Conservation (phyloP, 2,329 filamentous ascomycete genomes). For the Penicillium sp. region DNA sequence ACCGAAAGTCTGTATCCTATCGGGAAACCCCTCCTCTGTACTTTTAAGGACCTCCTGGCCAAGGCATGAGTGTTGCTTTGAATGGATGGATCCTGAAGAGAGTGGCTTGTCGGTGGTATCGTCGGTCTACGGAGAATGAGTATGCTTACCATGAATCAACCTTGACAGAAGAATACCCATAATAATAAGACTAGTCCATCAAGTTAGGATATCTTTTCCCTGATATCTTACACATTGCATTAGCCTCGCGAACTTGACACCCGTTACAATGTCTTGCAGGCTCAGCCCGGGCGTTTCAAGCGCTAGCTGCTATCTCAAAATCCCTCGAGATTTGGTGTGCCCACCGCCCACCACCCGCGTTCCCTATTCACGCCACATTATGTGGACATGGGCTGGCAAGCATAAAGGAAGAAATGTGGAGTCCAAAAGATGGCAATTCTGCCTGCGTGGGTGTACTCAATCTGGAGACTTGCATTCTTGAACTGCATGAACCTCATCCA, state of each 20-base stretch:
- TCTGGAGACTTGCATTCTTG: constrained; percentile 17
- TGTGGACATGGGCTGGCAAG: neutral
- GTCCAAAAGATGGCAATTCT: neutral
- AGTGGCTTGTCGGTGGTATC: neutral
- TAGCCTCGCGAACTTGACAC: constrained; percentile 7
- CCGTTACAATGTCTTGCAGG: constrained; percentile 22
- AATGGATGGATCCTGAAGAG: neutral
- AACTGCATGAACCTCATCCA: constrained; percentile 7
- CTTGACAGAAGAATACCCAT: neutral
- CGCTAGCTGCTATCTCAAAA: neutral
- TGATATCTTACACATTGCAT: neutral
- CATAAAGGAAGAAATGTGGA: neutral
- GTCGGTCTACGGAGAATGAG: neutral
- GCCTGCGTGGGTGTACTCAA: constrained; percentile 1
- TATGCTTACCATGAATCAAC: neutral
- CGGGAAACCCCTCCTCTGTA: neutral
- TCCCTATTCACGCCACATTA: neutral
- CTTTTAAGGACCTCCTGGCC: neutral
- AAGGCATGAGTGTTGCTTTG: neutral
- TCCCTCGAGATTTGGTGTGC: neutral
- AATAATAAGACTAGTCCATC: neutral
- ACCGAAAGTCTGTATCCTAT: neutral
- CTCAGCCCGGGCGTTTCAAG: neutral
- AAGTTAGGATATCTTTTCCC: neutral
- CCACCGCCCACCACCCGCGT: neutral